Base-by-base conservation (phyloP, 169 alveolate species). In the Plasmodium inui region DNA sequence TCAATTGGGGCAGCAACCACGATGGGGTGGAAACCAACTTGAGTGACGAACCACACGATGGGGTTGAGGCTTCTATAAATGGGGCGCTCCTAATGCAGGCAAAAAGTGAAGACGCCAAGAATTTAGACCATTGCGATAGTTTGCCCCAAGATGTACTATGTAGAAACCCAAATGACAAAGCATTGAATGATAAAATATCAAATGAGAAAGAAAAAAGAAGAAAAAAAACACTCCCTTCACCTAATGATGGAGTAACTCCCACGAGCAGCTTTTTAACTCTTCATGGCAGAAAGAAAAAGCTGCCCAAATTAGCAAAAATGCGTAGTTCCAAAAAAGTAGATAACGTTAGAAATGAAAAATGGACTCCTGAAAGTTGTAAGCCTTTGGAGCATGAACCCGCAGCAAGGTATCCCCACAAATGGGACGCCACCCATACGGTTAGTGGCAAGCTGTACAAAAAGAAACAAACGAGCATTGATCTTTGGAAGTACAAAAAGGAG, bases 131-230 rank as follows among this genome's bases (percentile, higher is more conserved):
- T 0, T 34, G 84, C 3, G 37, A 37, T 84, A 34, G 22, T 30
- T 37, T 71, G 34, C 46, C 92, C 53, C 46, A 17, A 41, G 17
- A 53, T 71, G 44, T 41, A n/a, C 28, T 71, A 73, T 6, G 57
- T 26, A 9, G 44, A 5, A 12, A 30, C 44, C 46, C 76, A 70
- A 84, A 67, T 67, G 76, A 22, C 37, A 67, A 28, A 6, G 41
- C 30, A 22, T 67, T n/a, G 76, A 50, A 50, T 50, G 61, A 50
- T 50, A 50, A 50, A 71, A 19, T 19, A 12, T 41, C 92, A 34
- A 61, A 32, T 57, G 92, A 83, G 2, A 83, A 67, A 19, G 82
- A 22, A 22, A 84, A 84, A 71, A 84, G 6, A 37, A 84, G 71
- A 6, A 84, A 67, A 26, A 28, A 26, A 67, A 22, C 7, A 3